phyloP scores from a whole-genome alignment of 1,139 yeast species.

The Saccharomyces uvarum region DNA sequence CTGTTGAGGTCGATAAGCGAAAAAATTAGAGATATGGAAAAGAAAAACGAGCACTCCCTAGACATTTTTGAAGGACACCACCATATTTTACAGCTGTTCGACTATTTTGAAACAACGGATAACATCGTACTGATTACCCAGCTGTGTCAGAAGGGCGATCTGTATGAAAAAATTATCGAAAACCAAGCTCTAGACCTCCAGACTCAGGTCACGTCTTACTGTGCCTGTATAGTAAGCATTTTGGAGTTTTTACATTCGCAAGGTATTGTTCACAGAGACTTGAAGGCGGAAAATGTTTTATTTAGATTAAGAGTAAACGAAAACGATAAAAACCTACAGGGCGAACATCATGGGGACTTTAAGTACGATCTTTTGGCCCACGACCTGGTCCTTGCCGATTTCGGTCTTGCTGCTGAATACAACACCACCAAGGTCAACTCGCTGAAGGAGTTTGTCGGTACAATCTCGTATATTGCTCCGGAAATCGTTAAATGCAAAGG shows the following conservation, averaged over 20 bases:
- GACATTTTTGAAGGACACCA: conserved; percentile 38
- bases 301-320: conserved; percentile 32
- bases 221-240: conserved; percentile 44
- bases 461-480: conserved; percentile 72
- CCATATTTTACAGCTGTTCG: conserved; percentile 57
- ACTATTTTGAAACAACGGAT: conserved; percentile 61
- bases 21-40: conserved; percentile 21
- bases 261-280: conserved; percentile 75
- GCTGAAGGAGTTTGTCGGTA: conserved; percentile 49
- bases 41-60: conserved; percentile 5
- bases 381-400: conserved; percentile 61
- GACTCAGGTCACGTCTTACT: conserved; percentile 40
- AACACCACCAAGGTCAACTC: conserved; percentile 17
- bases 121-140: conserved; percentile 58
- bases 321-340: conserved; percentile 13
- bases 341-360: background rate
- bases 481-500: conserved; percentile 50
- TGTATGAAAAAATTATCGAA: conserved; percentile 50
- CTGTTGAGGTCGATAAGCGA: conserved; percentile 22
- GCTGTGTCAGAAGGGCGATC: conserved; percentile 60
- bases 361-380: conserved; percentile 32
- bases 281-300: conserved; percentile 81
- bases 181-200: conserved; percentile 41
- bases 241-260: conserved; percentile 62
- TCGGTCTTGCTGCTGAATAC: conserved; percentile 41